Evolutionary conservation across 768 basidiomycete species (phyloP).

Genomic region (Rubroboletus pulcherrimus): DNA sequence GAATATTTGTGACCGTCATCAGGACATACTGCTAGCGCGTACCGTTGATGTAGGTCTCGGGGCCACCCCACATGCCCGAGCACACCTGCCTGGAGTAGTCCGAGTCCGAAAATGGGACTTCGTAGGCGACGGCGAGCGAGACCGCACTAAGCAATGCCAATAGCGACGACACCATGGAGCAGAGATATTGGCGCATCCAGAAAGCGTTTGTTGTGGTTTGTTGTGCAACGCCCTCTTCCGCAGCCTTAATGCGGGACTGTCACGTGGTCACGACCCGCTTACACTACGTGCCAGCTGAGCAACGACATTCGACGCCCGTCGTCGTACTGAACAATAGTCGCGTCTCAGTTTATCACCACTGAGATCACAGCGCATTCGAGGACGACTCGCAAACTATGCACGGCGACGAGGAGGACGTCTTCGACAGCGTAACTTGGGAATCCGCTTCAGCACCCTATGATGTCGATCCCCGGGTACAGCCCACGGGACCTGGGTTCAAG

Average conservation of each 20-base stretch:
- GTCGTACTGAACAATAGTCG: background rate
- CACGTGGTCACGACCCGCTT: conserved; percentile 22
- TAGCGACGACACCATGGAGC: conserved; percentile 11
- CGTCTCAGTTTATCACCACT: background rate
- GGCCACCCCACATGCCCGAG: conserved; percentile 89
- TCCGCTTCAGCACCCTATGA: conserved; percentile 61
- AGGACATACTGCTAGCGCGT: conserved; percentile 18
- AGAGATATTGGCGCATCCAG: conserved; percentile 25
- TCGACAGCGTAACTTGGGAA: conserved; percentile 91
- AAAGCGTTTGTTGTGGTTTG: conserved; percentile 28
- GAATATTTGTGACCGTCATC: conserved; percentile 16
- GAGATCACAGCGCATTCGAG: background rate
- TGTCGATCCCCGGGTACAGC: conserved; percentile 35
- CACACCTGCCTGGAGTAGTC: conserved; percentile 89
- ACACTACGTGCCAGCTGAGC: background rate
- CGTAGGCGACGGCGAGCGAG: conserved; percentile 45
- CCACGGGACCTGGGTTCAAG: conserved; percentile 72
- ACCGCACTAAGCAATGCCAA: conserved; percentile 30
- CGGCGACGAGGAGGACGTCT: conserved; percentile 85
- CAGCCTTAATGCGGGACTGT: conserved; percentile 10
- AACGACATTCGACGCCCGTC: background rate
- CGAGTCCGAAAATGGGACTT: conserved; percentile 65
- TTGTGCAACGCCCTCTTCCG: conserved; percentile 14
- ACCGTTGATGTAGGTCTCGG: conserved; percentile 83
- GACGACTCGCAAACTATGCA: conserved; percentile 47